Evolutionary conservation across 805 yeast genomes (phyloP).

Genomic region (Lachancea thermotolerans): DNA sequence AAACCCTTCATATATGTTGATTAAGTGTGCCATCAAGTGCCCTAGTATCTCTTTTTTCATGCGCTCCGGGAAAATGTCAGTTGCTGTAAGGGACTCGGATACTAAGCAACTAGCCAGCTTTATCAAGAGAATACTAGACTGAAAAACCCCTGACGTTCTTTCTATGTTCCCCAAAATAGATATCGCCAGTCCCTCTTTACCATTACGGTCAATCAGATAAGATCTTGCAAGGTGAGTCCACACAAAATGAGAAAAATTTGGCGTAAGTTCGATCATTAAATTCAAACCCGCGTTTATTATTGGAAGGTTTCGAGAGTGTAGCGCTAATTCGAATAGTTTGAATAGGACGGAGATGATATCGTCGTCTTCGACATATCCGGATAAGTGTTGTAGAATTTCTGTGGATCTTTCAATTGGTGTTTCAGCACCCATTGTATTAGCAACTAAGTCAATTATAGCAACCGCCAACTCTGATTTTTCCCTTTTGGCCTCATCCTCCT

Average conservation of each 20-base stretch:
- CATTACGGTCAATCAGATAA: conserved; percentile 51
- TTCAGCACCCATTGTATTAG: conserved; percentile 39
- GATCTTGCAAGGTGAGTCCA: conserved; percentile 77
- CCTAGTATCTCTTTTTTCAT: conserved; percentile 50
- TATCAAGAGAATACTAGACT: conserved; percentile 55
- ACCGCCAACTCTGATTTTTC: conserved; percentile 38
- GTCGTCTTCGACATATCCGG: conserved; percentile 44
- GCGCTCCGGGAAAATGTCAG: conserved; percentile 34
- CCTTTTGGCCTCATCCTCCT: conserved; percentile 27
- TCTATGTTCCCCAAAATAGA: conserved; percentile 66
- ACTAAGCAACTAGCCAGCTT: conserved; percentile 49
- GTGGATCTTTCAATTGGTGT: conserved; percentile 35
- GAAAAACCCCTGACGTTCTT: conserved; percentile 58
- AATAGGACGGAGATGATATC: conserved; percentile 59
- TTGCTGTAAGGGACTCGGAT: conserved; percentile 39
- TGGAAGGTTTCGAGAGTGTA: conserved; percentile 46
- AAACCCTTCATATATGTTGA: conserved; percentile 71
- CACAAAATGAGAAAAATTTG: conserved; percentile 53
- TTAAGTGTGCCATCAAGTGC: conserved; percentile 46
- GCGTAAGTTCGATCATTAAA: conserved; percentile 43
- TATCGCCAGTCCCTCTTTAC: conserved; percentile 57
- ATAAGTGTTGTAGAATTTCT: conserved; percentile 31
- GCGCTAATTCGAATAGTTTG: conserved; percentile 59
- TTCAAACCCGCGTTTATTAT: conserved; percentile 41
- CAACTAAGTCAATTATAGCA: conserved; percentile 46